These are phyloP conservation scores for Hypoxylon lenormandii DNA, from an alignment of 495 filamentous ascomycete genomes.

Conservation along the genomic window DNA sequence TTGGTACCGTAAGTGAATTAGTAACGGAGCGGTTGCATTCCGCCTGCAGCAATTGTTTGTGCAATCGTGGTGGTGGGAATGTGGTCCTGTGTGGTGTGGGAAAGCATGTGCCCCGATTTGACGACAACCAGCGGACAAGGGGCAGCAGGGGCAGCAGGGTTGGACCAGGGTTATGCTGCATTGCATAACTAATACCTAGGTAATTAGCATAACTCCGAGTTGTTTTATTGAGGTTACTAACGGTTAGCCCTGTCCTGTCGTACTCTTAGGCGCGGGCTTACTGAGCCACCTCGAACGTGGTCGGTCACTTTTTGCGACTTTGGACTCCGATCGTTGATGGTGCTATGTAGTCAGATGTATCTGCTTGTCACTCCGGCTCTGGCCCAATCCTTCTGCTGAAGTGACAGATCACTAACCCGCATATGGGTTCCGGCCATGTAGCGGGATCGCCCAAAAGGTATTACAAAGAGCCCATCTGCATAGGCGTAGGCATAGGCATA, in stretches of 20 bases:
- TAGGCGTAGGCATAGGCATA: too few species aligned
- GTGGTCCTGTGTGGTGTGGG: too few species aligned
- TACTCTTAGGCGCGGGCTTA: slow-evolving; percentile 38
- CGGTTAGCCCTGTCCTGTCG: slow-evolving; percentile 35
- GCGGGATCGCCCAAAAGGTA: slow-evolving; percentile 29
- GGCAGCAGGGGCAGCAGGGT: slow-evolving; percentile 14
- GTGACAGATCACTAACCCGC: slow-evolving; percentile 1
- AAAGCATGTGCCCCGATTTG: slow-evolving; percentile 30
- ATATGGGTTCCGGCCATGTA: slow-evolving; percentile 17
- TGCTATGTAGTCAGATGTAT: slow-evolving; percentile 40
- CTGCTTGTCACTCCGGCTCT: slow-evolving; percentile 38
- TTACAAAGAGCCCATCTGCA: slow-evolving; percentile 12
- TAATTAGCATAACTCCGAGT: slow-evolving; percentile 40
- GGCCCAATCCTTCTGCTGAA: slow-evolving; percentile 24
- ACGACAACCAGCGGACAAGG: slow-evolving; percentile 8
- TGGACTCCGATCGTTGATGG: slow-evolving; percentile 30
- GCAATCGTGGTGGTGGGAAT: too few species aligned
- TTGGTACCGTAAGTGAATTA: slow-evolving; percentile 36
- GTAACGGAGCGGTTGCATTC: slow-evolving; percentile 37
- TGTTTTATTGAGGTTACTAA: slow-evolving; percentile 37
- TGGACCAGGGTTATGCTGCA: slow-evolving; percentile 33
- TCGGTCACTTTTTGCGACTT: slow-evolving; percentile 46
- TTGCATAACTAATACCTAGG: slow-evolving; percentile 40
- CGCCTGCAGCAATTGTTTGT: slow-evolving; percentile 41
- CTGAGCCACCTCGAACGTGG: slow-evolving; percentile 39